Conservation (phyloP, 228 moss, liverwort and hornwort genomes). For the Sphagnum magellanicum region DNA sequence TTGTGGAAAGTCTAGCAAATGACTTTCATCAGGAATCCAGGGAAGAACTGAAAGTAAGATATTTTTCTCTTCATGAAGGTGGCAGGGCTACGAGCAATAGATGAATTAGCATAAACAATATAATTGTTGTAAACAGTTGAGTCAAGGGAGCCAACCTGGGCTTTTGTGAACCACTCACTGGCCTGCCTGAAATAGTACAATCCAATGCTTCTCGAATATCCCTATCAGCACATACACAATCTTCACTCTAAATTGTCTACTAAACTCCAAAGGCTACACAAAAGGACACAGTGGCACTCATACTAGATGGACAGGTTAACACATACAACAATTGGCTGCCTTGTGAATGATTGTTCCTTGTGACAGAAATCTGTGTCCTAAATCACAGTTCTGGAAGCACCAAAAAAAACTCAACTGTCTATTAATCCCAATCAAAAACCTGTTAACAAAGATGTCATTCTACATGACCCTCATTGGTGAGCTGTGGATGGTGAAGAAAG, state of each 20-base stretch:
- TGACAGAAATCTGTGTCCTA: background rate
- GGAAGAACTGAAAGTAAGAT: too few relatives aligned
- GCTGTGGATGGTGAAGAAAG: too few relatives aligned
- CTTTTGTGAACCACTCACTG: conserved; percentile 36
- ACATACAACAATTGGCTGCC: background rate
- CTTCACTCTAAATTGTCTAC: background rate
- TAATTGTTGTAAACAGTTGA: too few relatives aligned
- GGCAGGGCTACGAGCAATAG: too few relatives aligned
- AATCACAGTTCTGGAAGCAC: background rate
- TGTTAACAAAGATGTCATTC: too few relatives aligned
- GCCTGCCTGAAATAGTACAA: conserved; percentile 60
- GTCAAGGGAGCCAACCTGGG: conserved; percentile 31
- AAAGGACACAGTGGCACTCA: background rate
- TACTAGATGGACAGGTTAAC: background rate
- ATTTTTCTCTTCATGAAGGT: too few relatives aligned
- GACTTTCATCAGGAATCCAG: too few relatives aligned
- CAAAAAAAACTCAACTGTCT: background rate
- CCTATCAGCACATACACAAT: conserved; percentile 15
- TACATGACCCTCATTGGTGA: too few relatives aligned
- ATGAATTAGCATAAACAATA: too few relatives aligned
- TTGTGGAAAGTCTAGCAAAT: too few relatives aligned
- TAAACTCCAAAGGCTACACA: background rate
- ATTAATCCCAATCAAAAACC: too few relatives aligned
- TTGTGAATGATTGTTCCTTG: background rate
- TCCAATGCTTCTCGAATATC: conserved; percentile 67